These are phyloP conservation scores for Diospyros lotus DNA, from an alignment of 148 eudicot species.

Conservation along the genomic window DNA sequence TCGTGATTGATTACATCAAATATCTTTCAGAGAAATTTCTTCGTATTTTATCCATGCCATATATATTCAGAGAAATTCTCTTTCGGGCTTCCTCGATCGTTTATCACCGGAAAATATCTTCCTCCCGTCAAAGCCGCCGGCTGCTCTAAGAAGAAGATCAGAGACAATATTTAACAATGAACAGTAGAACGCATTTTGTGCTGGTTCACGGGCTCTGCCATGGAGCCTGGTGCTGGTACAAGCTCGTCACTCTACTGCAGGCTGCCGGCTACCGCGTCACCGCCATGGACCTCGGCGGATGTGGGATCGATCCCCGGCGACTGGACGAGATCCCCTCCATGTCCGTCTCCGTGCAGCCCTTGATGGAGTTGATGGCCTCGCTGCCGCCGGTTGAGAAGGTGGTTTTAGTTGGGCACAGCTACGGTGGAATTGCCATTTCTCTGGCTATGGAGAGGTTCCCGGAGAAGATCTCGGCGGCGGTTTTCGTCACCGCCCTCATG, in stretches of 20 bases:
- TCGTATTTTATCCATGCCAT: no score
- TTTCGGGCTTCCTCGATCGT: no score
- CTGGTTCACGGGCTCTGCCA: slow-evolving; percentile 44
- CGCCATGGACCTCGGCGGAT: slow-evolving; percentile 35
- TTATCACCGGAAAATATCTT: no score
- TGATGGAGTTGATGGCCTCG: slow-evolving; percentile 34
- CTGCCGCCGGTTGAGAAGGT: slow-evolving; percentile 23
- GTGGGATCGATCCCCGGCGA: slow-evolving; percentile 28
- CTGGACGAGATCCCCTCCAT: slow-evolving; percentile 25
- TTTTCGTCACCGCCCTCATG: slow-evolving; percentile 44
- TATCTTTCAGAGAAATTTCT: no score
- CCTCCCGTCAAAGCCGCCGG: no score
- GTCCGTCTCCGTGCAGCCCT: slow-evolving; percentile 32
- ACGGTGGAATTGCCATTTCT: slow-evolving; percentile 38
- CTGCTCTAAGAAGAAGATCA: no score
- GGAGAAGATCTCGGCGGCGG: slow-evolving; percentile 33
- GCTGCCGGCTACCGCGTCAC: slow-evolving; percentile 34
- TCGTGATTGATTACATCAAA: no score
- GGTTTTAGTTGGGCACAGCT: slow-evolving; percentile 45
- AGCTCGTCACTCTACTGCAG: slow-evolving; percentile 27
- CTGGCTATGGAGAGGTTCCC: slow-evolving; percentile 40
- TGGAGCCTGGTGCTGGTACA: slow-evolving; percentile 68
- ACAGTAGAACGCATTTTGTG: slow-evolving; percentile 33
- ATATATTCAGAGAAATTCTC: no score
- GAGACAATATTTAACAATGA: not conserved